Conservation (phyloP, 257 asterid species). For the Handroanthus guayacan region DNA sequence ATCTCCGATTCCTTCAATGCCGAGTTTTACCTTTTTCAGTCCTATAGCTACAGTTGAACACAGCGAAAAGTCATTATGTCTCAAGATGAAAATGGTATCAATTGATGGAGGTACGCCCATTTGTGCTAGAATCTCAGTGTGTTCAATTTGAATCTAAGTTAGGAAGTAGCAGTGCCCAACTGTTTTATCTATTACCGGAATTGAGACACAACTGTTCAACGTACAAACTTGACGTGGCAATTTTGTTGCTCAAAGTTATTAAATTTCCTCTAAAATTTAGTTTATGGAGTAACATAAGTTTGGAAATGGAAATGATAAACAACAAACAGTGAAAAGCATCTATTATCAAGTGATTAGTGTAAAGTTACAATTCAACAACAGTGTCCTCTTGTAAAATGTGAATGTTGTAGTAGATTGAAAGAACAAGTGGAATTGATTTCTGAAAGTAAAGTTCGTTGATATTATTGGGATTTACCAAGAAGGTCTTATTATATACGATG, state of each 20-base stretch:
- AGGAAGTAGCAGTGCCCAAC: too few relatives aligned
- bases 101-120: slow-evolving; percentile 46
- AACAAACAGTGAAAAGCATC: background rate
- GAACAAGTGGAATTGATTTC: background rate
- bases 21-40: slow-evolving; percentile 66
- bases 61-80: slow-evolving; percentile 35
- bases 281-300: background rate
- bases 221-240: background rate
- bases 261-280: background rate
- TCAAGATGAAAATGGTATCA: slow-evolving; percentile 39
- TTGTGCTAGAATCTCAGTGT: slow-evolving; percentile 7
- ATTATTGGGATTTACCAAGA: background rate
- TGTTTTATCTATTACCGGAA: background rate
- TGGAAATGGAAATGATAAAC: background rate
- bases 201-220: background rate
- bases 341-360: background rate
- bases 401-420: background rate
- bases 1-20: slow-evolving; percentile 63
- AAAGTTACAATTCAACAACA: background rate
- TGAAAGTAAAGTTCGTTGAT: background rate
- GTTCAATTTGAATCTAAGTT: background rate
- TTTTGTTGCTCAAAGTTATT: background rate
- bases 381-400: background rate
- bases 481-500: too few relatives aligned
- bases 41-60: slow-evolving; percentile 42